Conservation (phyloP, 2,329 filamentous ascomycete genomes). For the Exophiala alcalophila region DNA sequence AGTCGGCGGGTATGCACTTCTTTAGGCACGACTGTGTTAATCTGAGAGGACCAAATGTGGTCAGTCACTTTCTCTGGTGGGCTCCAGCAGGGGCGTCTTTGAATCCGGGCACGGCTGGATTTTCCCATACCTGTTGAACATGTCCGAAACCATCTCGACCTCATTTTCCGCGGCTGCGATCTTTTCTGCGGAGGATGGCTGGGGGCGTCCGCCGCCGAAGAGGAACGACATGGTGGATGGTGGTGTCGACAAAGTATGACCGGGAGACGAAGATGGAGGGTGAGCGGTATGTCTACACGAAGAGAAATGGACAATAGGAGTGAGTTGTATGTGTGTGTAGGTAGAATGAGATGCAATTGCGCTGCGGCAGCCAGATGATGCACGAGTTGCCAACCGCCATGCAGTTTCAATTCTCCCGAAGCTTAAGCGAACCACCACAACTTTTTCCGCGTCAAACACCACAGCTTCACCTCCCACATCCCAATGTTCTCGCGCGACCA, state of each 20-base stretch:
- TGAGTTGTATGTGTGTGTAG: background rate
- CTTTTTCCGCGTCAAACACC: constrained; percentile 1
- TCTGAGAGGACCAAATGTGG: constrained; percentile 45
- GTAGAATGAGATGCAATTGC: background rate
- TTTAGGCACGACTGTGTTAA: constrained; percentile 84
- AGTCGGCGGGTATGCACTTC: constrained; percentile 89
- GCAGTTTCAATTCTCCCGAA: constrained; percentile 29
- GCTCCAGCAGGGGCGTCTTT: background rate
- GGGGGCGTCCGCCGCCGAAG: constrained; percentile 66
- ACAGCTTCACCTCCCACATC: background rate
- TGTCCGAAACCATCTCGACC: constrained; percentile 91
- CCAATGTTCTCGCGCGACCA: background rate
- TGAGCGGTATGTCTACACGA: too few species aligned
- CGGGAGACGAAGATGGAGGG: too few species aligned
- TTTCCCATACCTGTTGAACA: constrained; percentile 97
- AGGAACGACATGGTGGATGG: constrained; percentile 66
- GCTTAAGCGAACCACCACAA: constrained; percentile 31
- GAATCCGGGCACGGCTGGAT: constrained; percentile 4
- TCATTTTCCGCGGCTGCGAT: constrained; percentile 94
- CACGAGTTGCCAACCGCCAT: too few species aligned
- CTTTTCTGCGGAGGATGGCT: constrained; percentile 94
- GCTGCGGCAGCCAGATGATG: too few species aligned
- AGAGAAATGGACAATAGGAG: too few species aligned
- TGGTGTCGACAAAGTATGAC: too few species aligned
- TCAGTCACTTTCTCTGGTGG: too few species aligned